A percentile compares a stretch with the other conserved stretches of the same genome.
Conservation (phyloP, 1,284 basidiomycete species). For the Microbotryum saponariae region DNA sequence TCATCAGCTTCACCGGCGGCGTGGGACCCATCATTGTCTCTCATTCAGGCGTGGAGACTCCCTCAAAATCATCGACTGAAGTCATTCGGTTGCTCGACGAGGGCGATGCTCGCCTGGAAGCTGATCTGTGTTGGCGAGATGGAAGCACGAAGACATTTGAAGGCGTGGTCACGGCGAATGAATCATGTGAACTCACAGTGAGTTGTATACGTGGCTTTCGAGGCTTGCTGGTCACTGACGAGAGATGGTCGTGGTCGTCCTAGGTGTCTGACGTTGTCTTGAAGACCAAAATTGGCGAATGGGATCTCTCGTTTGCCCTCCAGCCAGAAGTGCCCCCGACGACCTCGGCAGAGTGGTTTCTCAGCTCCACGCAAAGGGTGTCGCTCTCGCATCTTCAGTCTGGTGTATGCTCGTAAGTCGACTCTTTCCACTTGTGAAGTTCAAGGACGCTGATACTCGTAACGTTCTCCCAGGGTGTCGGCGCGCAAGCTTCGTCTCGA, state of each 20-base stretch:
- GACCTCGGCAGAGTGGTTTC: not conserved
- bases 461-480: constrained; percentile 49
- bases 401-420: constrained; percentile 13
- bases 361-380: not conserved
- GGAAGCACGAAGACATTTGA: constrained; percentile 51
- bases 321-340: not conserved
- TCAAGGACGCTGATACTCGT: not conserved
- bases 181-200: constrained; percentile 9
- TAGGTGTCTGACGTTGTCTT: constrained; percentile 17
- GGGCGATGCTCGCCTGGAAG: constrained; percentile 41
- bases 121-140: constrained; percentile 52
- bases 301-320: constrained; percentile 10
- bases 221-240: not conserved
- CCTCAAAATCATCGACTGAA: constrained; percentile 1
- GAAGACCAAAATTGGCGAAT: constrained; percentile 1
- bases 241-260: not conserved
- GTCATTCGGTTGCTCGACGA: constrained; percentile 43
- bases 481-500: constrained; percentile 55
- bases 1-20: constrained; percentile 51
- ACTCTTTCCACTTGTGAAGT: no score
- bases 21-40: constrained; percentile 48
- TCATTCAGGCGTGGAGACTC: constrained; percentile 40
- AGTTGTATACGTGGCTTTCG: not conserved
- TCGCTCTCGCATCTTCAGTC: not conserved
- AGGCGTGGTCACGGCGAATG: constrained; percentile 47